Evolutionary conservation across 345 rosid genomes (phyloP), one percentile per base, ranked within the genome.

Genomic region (Aegle marmelos): DNA sequence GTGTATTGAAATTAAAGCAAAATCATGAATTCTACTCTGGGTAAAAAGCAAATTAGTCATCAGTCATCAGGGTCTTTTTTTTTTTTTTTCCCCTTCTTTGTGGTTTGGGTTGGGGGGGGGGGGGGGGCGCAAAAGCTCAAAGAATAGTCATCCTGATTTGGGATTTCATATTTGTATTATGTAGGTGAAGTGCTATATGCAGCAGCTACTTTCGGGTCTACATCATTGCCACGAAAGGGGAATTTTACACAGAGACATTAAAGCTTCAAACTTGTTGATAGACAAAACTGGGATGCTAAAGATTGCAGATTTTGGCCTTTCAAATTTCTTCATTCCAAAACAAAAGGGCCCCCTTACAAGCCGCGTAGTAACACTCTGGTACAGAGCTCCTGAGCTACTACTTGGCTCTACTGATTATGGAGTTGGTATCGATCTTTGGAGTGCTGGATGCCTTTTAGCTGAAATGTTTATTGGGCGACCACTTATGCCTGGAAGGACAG

Each of bases 361-460:
- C 78, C 89, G 95, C 25, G 98, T 95, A 4, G 98, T 95, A 36
- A 95, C 98, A 0, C 90, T 93, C 39, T 95, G 94, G 98, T 93
- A 93, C 68, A 88, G 98, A 84, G 96, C 98, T 56, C 98, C 98
- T 17, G 98, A 94, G 85, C 81, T 94, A 1, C 85, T 93, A 1
- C 72, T 93, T 17, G 97, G 97, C 25, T 88, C 97, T 16, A 89
- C 92, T 16, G 98, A 89, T 70, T 93, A 95, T 78, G 98, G 98
- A 76, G 92, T 87, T 28, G 95, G 95, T 2, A 84, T 95, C 41
- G 98, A 95, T 83, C 85, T 95, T 5, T 95, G 95, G 98, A 95
- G 97, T 62, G 97, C 92, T 0, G 98, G 98, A 6, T 95, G 98
- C 78, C 79, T 94, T 14, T 82, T 93, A 37, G 92, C 90, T 30